Evolutionary conservation across 2,329 filamentous ascomycete genomes (phyloP).

Genomic region (Verticillium zaregamsianum): DNA sequence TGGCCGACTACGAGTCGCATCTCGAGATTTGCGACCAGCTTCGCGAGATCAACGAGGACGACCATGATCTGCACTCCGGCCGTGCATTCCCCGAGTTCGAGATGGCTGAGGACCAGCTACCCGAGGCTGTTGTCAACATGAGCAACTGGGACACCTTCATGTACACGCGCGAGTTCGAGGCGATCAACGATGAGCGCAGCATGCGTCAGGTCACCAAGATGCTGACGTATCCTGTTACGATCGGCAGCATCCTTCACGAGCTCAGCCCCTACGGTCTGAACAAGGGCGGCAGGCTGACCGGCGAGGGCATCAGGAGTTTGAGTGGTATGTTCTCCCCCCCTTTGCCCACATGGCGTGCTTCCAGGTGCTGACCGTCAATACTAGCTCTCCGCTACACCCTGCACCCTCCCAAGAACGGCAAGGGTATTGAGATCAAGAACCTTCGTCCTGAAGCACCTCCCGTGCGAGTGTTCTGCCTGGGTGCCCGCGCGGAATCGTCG

Average conservation of each 20-base stretch:
- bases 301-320: conserved; percentile 89
- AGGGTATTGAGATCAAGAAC: conserved; percentile 69
- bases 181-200: conserved; percentile 83
- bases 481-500: conserved; percentile 95
- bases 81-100: conserved; percentile 91
- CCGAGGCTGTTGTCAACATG: conserved; percentile 93
- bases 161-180: conserved; percentile 86
- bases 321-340: conserved; percentile 59
- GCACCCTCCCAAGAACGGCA: conserved; percentile 79
- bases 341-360: background rate
- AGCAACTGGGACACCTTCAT: conserved; percentile 98
- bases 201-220: conserved; percentile 92
- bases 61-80: conserved; percentile 88
- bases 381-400: conserved; percentile 87
- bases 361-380: background rate
- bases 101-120: conserved; percentile 83
- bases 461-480: conserved; percentile 87
- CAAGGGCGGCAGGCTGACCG: conserved; percentile 69
- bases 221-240: conserved; percentile 88
- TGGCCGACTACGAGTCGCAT: conserved; percentile 90
- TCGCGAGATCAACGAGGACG: conserved; percentile 93
- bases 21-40: conserved; percentile 89
- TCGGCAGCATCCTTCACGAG: conserved; percentile 90
- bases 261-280: conserved; percentile 87
- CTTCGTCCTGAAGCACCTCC: conserved; percentile 81